Evolutionary conservation across 129 eudicot species (phyloP), one percentile per base, ranked within the genome.

Genomic region (Smallanthus sonchifolius): DNA sequence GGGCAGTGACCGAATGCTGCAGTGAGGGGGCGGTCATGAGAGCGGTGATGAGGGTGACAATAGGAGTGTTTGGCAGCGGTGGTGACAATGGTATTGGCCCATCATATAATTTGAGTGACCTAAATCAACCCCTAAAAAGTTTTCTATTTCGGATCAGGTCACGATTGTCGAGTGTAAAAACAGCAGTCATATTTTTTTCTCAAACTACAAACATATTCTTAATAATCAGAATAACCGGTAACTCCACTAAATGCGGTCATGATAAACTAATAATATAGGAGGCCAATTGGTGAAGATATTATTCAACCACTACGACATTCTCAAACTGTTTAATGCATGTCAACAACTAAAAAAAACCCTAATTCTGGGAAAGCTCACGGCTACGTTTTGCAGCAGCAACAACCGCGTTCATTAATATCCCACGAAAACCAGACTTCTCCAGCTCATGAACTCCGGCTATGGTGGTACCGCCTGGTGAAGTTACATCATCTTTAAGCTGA

Each of bases 401-500:
- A 39, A 95, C 99, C 2, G 97, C 97, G 62, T 91, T 95, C 93
- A 95, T 95, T 77, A 91, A 66, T 59, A 81, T 87, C 17, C 97
- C 97, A 68, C 97, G 96, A 76, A 95, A 87, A 20, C 97, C 99
- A 15, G 90, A 86, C 79, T 91, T 95, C 80, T 95, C 97, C 61
- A 95, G 65, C 77, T 95, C 97, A 37, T 95, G 97, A 68, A 95
- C 81, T 45, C 99, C 99, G 2, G 96, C 96, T 62, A 95, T 95
- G 64, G 97, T 95, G 62, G 99, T 95, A 54, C 97, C 99, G 48
- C 96, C 97, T 11, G 99, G 99, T 20, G 97, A 95, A 62, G 99
- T 86, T 43, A 95, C 99, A 28, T 94, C 99, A 32, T 94, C 99
- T 84, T 95, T 95, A 48, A 95, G 96, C 88, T 91, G 99, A 63